Conservation (phyloP, 176 grass and related monocot genomes). For the Rhynchospora breviuscula region DNA sequence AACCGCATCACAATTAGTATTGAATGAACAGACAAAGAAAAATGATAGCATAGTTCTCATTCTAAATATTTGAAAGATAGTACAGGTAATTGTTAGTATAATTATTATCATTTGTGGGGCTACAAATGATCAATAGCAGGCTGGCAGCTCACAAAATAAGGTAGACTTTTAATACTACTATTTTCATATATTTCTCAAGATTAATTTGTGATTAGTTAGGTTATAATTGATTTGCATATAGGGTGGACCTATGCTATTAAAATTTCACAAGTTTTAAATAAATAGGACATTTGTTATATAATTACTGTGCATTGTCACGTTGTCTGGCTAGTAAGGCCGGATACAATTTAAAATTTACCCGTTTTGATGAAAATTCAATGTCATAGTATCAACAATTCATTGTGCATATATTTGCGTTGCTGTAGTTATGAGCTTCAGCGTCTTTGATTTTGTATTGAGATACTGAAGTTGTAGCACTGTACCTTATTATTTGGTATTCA, state of each 20-base stretch:
- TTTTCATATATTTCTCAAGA: background rate
- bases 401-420: background rate
- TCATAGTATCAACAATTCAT: no score
- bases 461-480: background rate
- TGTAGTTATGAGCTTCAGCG: background rate
- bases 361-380: no score
- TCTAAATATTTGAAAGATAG: background rate
- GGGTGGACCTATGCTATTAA: no score
- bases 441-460: background rate
- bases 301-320: background rate
- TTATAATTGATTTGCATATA: background rate
- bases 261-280: background rate
- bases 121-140: slow-evolving; percentile 4
- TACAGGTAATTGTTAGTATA: background rate
- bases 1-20: background rate
- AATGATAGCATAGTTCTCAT: background rate
- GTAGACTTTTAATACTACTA: background rate
- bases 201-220: background rate
- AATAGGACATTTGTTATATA: background rate
- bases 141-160: background rate
- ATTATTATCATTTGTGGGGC: background rate
- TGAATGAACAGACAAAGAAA: background rate
- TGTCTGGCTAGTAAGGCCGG: background rate
- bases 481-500: background rate
- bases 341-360: no score